Base-by-base conservation (phyloP, 495 filamentous ascomycete species). In the Neurospora sp. region DNA sequence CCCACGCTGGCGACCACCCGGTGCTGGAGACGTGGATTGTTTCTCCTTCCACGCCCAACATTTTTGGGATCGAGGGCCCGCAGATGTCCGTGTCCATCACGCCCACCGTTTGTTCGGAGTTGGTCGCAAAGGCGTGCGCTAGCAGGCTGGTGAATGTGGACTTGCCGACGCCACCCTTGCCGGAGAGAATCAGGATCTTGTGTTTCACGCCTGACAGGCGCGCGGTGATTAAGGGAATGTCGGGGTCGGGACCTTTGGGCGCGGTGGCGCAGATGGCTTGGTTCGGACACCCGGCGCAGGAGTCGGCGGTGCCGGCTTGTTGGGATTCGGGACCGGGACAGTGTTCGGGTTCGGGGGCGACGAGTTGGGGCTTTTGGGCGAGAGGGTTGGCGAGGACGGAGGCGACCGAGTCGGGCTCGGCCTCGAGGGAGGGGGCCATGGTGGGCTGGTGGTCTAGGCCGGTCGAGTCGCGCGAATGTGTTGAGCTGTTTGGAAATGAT, bases 51-150 rank as follows among this genome's bases (percentile, higher is more conserved):
- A 97, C 95, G 22, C 96, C 96, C 89, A 99, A 93, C 96, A 99
- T 98, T 83, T 96, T 96, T 0, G 96, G 96, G 72, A 98, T 97
- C 69, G 88, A 91, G 1, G 96, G 96, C 0, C 96, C 96, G 81
- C 93, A 96, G 74, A 99, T 96, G 82, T 99, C 96, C 1, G 95
- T 95, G 78, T 99, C 96, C 92, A 97, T 97, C 70, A 99, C 89
- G 12, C 94, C 95, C 6, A 99, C 91, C 10, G 89, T 92, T 22
- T 82, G 89, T 10, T 89, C 88, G 3, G 89, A 87, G 78, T 95
- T 91, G 16, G 88, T 85, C 1, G 96, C 93, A 71, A 98, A 95
- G 1, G 90, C 94, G 76, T 96, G 91, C 12, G 93, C 91, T 1
- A 99, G 89, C 72, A 98, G 89, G 0, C 89, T 89, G 2, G 92